Conservation (phyloP, 2,329 filamentous ascomycete species). For the Aspergillus brunneoviolaceus region DNA sequence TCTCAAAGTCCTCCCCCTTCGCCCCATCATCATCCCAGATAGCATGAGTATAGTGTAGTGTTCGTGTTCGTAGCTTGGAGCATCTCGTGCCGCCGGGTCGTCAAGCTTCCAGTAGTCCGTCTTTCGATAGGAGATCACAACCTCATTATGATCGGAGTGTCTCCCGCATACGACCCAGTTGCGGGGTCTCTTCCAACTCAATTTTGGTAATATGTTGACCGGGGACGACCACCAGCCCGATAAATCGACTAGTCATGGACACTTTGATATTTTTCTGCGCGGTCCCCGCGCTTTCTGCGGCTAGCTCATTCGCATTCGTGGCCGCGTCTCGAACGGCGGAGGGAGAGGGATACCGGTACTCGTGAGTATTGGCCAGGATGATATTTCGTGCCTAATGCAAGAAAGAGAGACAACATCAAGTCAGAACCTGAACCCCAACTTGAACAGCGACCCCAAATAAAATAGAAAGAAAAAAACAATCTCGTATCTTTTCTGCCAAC, state of each 20-base stretch:
- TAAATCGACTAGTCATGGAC: constrained; percentile 79
- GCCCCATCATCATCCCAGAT: neutral
- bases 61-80: neutral
- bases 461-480: no score
- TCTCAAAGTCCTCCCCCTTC: neutral
- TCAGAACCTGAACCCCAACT: constrained; percentile 7
- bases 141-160: constrained; percentile 17
- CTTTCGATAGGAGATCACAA: neutral
- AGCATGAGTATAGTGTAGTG: neutral
- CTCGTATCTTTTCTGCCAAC: constrained; percentile 4
- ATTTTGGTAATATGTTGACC: constrained; percentile 83
- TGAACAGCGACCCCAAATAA: constrained; percentile 7
- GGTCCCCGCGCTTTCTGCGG: constrained; percentile 17
- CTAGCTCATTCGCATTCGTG: constrained; percentile 32
- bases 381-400: constrained; percentile 74
- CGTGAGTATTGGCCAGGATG: constrained; percentile 80
- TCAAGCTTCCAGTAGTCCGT: neutral
- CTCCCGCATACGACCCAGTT: constrained; percentile 22
- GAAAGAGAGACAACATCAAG: neutral
- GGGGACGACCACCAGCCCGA: constrained; percentile 87
- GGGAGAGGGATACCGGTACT: constrained; percentile 75
- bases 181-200: constrained; percentile 69
- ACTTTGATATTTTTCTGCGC: constrained; percentile 50
- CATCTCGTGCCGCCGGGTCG: neutral
- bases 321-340: constrained; percentile 47